Conservation (phyloP, 352 stramenopile species). For the Pythium brachiatum region DNA sequence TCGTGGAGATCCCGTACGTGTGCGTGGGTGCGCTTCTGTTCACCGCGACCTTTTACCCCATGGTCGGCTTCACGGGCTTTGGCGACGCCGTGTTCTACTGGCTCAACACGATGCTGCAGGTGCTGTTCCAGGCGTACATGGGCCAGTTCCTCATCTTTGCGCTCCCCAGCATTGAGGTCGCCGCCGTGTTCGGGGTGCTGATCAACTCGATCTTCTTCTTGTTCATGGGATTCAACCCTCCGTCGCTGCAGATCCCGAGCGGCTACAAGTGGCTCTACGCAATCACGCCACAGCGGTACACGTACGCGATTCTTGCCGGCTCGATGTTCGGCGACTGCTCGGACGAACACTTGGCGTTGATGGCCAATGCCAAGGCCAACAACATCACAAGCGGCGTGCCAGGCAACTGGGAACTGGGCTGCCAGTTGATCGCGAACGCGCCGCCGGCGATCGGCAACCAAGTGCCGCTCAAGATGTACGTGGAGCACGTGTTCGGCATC, state of each 20-base stretch:
- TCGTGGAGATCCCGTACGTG: conserved; percentile 58
- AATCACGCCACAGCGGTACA: conserved; percentile 35
- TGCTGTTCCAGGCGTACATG: conserved; percentile 24
- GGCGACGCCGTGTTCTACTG: conserved; percentile 20
- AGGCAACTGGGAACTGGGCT: conserved; percentile 45
- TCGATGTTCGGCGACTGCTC: conserved; percentile 32
- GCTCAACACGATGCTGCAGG: conserved; percentile 15
- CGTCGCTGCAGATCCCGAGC: conserved; percentile 25
- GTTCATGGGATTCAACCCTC: conserved; percentile 28
- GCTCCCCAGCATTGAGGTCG: conserved; percentile 19
- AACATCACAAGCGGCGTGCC: conserved; percentile 32
- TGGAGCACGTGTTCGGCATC: conserved; percentile 53
- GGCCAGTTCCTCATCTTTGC: conserved; percentile 24
- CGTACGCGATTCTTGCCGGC: conserved; percentile 29
- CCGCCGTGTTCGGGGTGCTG: conserved; percentile 15
- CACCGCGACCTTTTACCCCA: conserved; percentile 30
- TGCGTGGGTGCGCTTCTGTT: conserved; percentile 22
- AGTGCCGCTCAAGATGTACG: conserved; percentile 50
- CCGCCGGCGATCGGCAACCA: conserved; percentile 35
- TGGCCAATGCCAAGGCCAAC: conserved; percentile 7
- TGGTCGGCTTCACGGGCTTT: conserved; percentile 29
- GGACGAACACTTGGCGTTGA: conserved; percentile 18
- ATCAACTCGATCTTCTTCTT: conserved; percentile 22
- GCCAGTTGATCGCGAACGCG: conserved; percentile 47
- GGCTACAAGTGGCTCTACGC: conserved; percentile 42